A percentile compares a stretch with the other conserved stretches of the same genome.
phyloP scores from a whole-genome alignment of 1,284 basidiomycete species.

The Tilletia indica region DNA sequence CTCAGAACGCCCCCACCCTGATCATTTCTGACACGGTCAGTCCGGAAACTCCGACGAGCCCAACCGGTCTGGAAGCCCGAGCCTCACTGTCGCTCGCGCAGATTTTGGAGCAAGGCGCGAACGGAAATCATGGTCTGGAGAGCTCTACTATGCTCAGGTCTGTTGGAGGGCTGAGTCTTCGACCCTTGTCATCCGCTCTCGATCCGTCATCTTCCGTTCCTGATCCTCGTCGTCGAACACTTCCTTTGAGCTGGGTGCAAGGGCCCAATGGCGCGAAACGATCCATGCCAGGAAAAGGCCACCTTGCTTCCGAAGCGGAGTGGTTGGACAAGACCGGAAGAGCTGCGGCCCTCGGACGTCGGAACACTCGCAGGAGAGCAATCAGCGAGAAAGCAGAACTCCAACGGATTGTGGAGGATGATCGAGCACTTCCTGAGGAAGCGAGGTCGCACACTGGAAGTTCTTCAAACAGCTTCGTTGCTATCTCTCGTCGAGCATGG shows the following conservation, averaged over 20 bases:
- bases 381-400: too few relatives aligned
- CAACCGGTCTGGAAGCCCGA: constrained; percentile 25
- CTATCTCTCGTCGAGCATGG: constrained; percentile 66
- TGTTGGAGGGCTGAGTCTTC: neutral
- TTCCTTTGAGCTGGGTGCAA: too few relatives aligned
- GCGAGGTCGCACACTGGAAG: neutral
- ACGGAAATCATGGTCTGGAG: neutral
- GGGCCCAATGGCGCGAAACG: too few relatives aligned
- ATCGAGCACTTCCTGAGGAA: neutral
- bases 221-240: too few relatives aligned
- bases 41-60: constrained; percentile 18
- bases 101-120: neutral
- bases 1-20: constrained; percentile 8
- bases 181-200: neutral
- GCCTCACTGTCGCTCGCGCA: constrained; percentile 3
- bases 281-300: too few relatives aligned
- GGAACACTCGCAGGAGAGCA: neutral
- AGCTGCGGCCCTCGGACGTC: constrained; percentile 1
- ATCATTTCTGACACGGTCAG: neutral
- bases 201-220: too few relatives aligned
- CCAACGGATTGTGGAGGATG: neutral
- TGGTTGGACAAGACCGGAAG: constrained; percentile 2
- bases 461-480: neutral
- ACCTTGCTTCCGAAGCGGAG: neutral
- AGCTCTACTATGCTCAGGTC: neutral